phyloP scores from a whole-genome alignment of 2,329 filamentous ascomycete species.

The Colletotrichum horii region DNA sequence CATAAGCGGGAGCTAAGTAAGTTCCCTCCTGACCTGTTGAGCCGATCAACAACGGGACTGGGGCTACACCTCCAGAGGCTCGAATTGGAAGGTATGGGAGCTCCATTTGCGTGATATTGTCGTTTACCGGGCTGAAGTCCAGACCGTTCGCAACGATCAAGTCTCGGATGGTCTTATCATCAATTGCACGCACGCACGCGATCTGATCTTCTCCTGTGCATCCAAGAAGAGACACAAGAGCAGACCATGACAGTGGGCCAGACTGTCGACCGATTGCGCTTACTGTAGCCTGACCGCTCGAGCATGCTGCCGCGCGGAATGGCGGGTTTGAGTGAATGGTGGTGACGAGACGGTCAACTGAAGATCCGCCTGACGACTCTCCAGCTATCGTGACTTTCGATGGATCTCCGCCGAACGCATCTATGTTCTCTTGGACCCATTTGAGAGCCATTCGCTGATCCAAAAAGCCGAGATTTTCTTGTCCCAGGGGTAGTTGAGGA shows the following conservation, averaged over 20 bases:
- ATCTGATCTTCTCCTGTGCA: neutral
- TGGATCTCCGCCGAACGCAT: constrained; percentile 67
- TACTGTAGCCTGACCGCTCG: constrained; percentile 2
- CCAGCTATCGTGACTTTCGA: constrained; percentile 66
- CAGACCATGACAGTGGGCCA: neutral
- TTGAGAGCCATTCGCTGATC: constrained; percentile 63
- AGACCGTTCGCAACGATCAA: neutral
- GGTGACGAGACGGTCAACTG: constrained; percentile 38
- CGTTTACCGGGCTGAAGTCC: neutral
- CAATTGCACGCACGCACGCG: neutral
- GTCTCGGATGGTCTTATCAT: neutral
- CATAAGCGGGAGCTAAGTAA: neutral
- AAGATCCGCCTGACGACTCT: constrained; percentile 58
- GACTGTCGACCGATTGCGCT: neutral
- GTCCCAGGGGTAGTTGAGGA: neutral
- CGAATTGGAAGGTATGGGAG: neutral
- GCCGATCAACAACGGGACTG: neutral
- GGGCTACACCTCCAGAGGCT: neutral
- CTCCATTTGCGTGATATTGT: neutral
- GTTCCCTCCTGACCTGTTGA: neutral
- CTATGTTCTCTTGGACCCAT: constrained; percentile 68
- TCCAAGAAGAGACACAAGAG: neutral
- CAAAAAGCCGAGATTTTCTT: constrained; percentile 55
- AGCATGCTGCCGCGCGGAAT: neutral
- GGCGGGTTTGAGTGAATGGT: neutral